Evolutionary conservation across 257 asterid genomes (phyloP).

Genomic region (Datura wrightii): DNA sequence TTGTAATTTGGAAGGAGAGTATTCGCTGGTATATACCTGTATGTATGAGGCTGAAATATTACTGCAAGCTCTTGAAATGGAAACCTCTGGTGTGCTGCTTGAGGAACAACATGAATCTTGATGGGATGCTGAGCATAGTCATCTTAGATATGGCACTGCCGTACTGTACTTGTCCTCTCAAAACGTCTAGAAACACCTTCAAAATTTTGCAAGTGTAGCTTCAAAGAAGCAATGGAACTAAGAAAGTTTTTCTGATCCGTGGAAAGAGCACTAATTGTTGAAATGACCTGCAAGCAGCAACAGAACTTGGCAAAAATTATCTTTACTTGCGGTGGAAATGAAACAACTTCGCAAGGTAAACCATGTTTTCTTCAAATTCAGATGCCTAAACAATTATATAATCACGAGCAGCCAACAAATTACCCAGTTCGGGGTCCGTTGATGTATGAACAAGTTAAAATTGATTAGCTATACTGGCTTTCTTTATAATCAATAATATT

Average conservation of each 20-base stretch:
- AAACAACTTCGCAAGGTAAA: background rate
- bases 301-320: background rate
- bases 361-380: background rate
- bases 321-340: background rate
- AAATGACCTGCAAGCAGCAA: conserved; percentile 41
- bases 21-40: conserved; percentile 37
- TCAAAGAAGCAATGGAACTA: conserved; percentile 38
- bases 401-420: background rate
- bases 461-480: background rate
- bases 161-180: conserved; percentile 44
- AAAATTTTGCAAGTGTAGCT: conserved; percentile 41
- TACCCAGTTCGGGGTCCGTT: background rate
- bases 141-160: conserved; percentile 45
- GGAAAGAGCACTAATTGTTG: conserved; percentile 40
- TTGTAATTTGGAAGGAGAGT: background rate
- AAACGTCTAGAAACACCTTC: conserved; percentile 47
- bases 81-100: conserved; percentile 47
- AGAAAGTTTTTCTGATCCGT: conserved; percentile 36
- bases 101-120: conserved; percentile 44
- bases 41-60: conserved; percentile 53
- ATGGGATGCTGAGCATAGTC: conserved; percentile 56
- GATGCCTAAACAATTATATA: conserved; percentile 10
- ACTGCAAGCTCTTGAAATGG: conserved; percentile 46
- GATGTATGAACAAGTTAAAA: background rate
- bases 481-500: background rate